Conservation (phyloP, 345 rosid species). For the Pistacia integerrima region DNA sequence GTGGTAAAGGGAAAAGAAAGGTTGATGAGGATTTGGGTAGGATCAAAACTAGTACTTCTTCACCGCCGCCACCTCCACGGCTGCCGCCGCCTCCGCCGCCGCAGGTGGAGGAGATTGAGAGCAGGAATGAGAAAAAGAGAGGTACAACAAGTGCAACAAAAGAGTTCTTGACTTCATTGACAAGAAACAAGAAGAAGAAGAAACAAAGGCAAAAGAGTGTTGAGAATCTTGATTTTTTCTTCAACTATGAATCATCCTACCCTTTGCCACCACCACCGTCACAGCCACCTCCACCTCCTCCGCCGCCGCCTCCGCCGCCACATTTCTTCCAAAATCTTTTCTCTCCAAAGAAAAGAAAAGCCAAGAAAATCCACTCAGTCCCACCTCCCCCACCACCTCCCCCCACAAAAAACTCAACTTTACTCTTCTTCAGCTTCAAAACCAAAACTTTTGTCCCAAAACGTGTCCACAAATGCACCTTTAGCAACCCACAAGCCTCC, state of each 20-base stretch:
- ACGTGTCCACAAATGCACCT: not conserved
- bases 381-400: conserved; percentile 62
- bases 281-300: conserved; percentile 42
- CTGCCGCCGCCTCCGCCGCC: conserved; percentile 17
- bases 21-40: conserved; percentile 19
- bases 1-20: not conserved
- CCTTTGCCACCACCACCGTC: conserved; percentile 21
- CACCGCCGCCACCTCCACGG: conserved; percentile 13
- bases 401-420: not conserved
- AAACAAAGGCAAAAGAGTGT: conserved; percentile 80
- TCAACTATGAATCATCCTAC: conserved; percentile 36
- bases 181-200: conserved; percentile 62
- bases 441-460: not conserved
- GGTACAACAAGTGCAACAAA: conserved; percentile 51
- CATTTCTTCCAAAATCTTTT: conserved; percentile 61
- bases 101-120: conserved; percentile 21
- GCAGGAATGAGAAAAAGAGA: conserved; percentile 55
- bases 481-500: conserved; percentile 30
- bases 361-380: conserved; percentile 36
- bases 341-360: conserved; percentile 62
- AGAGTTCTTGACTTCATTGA: conserved; percentile 56
- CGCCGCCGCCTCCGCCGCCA: conserved; percentile 55
- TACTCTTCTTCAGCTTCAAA: conserved; percentile 37
- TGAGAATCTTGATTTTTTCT: conserved; percentile 71
- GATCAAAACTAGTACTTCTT: not conserved